These are phyloP conservation scores for Pyrenophora tritici-repentis DNA, from an alignment of 2,329 filamentous ascomycete genomes.

Conservation along the genomic window DNA sequence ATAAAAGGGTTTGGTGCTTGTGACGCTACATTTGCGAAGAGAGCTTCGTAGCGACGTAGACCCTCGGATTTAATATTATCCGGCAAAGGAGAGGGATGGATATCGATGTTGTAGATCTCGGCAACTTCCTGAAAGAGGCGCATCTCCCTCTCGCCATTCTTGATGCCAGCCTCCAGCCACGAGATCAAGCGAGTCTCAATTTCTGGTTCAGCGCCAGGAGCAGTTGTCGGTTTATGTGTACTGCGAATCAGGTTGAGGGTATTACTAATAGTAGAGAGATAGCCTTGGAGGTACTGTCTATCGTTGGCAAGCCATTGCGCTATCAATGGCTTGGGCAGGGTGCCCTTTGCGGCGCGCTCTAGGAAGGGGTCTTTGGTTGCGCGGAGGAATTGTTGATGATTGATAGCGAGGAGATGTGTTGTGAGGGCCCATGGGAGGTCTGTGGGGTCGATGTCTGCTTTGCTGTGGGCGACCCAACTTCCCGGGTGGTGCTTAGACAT, in stretches of 20 bases:
- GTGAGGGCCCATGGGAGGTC: constrained; percentile 36
- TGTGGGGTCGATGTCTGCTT: constrained; percentile 20
- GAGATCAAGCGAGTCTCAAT: constrained; percentile 32
- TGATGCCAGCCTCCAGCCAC: constrained; percentile 39
- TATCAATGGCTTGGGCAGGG: constrained; percentile 37
- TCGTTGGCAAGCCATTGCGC: constrained; percentile 45
- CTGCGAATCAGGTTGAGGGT: constrained; percentile 28
- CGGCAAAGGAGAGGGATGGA: constrained; percentile 18
- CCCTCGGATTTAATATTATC: constrained; percentile 31
- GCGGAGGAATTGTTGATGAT: constrained; percentile 33
- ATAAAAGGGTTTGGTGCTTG: constrained; percentile 21
- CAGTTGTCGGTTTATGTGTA: constrained; percentile 15
- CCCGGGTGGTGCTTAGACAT: constrained; percentile 27
- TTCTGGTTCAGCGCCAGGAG: constrained; percentile 19
- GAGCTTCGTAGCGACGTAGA: constrained; percentile 35
- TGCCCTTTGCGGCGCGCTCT: constrained; percentile 34
- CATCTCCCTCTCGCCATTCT: constrained; percentile 41
- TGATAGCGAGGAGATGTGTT: constrained; percentile 37
- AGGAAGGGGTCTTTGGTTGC: constrained; percentile 42
- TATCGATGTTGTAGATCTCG: constrained; percentile 31
- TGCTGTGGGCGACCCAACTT: constrained; percentile 19
- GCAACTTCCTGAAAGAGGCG: constrained; percentile 41
- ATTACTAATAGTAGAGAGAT: constrained; percentile 33
- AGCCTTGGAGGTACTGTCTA: constrained; percentile 40
- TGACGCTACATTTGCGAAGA: constrained; percentile 24